Evolutionary conservation across 352 stramenopile species (phyloP).

Genomic region (Phytophthora pistaciae): DNA sequence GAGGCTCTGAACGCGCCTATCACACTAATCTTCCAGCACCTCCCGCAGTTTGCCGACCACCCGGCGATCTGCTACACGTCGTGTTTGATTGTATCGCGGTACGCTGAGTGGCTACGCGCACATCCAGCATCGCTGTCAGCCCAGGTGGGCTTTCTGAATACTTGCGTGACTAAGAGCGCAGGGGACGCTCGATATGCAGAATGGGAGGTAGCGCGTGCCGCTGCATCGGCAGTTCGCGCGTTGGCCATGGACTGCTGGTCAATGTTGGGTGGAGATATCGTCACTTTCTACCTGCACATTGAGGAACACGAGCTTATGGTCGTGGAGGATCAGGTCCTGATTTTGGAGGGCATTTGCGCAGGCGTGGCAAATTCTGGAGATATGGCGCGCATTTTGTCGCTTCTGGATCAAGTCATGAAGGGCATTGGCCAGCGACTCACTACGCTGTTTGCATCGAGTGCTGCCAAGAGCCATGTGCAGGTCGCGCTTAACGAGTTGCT

Average conservation of each 20-base stretch:
- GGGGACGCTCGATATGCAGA: conserved; percentile 58
- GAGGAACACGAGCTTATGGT: conserved; percentile 71
- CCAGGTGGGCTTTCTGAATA: conserved; percentile 78
- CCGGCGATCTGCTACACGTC: conserved; percentile 88
- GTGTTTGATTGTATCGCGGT: conserved; percentile 87
- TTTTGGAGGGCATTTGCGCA: conserved; percentile 80
- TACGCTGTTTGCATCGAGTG: conserved; percentile 48
- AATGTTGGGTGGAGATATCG: conserved; percentile 69
- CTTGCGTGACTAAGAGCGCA: conserved; percentile 67
- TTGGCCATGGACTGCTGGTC: conserved; percentile 84
- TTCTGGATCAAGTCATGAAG: conserved; percentile 77
- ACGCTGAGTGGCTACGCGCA: conserved; percentile 72
- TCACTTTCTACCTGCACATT: conserved; percentile 84
- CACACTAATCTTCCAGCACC: conserved; percentile 80
- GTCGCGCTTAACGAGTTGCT: conserved; percentile 73
- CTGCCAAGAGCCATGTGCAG: conserved; percentile 45
- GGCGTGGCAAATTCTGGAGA: conserved; percentile 67
- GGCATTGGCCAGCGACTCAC: conserved; percentile 67
- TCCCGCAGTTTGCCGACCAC: conserved; percentile 78
- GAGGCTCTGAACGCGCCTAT: conserved; percentile 50
- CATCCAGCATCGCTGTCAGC: conserved; percentile 57
- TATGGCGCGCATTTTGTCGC: conserved; percentile 42
- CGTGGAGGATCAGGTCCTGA: conserved; percentile 87
- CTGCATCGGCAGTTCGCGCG: conserved; percentile 72
- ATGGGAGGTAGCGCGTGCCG: conserved; percentile 83